Evolutionary conservation across 2,329 filamentous ascomycete species (phyloP), one percentile per base, ranked within the genome.

Genomic region (Fusarium concolor): DNA sequence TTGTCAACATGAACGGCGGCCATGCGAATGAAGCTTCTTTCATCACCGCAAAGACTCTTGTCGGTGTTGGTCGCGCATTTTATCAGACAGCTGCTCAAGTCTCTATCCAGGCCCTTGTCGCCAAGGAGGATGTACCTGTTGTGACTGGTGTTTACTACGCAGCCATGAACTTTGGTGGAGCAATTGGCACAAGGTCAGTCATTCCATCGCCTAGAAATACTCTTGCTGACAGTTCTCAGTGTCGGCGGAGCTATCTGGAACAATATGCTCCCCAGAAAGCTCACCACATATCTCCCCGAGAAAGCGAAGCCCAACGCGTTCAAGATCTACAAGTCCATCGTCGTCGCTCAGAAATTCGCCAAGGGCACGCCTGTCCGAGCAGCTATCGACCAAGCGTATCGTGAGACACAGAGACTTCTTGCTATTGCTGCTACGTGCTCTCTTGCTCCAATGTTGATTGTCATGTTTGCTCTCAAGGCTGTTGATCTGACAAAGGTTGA

Each of bases 241-340:
- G 75, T 80, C 8, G 74, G 76, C 8, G 78, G 78, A 2, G 78
- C 77, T 11, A 79, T 80, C 31, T 80, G 78, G 78, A 75, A 75
- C 42, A 71, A 72, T 12, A 64, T 74, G 5, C 72, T 77, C 4
- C 74, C 71, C 0, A 56, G 66, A 14, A 77, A 76, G 18, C 71
- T 77, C 3, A n/a, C 51, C 6, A 45, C 54, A 1, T 73, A 75
- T 35, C 71, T 75, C 14, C 72, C 73, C 4, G 56, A 57, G 0
- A 44, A 55, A 22, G 68, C 71, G 22, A 71, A 72, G 10, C 47
- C 59, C 3, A 67, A 75, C 10, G 71, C 73, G 10, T 49, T 60
- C 50, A 56, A 65, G 15, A 77, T 77, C 28, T 76, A 75, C 62
- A 68, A 75, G 38, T 76, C 74, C 5, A 75, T 76, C 8, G 75